Base-by-base conservation (phyloP, 768 basidiomycete species). In the Xerocomellus dryophilus region DNA sequence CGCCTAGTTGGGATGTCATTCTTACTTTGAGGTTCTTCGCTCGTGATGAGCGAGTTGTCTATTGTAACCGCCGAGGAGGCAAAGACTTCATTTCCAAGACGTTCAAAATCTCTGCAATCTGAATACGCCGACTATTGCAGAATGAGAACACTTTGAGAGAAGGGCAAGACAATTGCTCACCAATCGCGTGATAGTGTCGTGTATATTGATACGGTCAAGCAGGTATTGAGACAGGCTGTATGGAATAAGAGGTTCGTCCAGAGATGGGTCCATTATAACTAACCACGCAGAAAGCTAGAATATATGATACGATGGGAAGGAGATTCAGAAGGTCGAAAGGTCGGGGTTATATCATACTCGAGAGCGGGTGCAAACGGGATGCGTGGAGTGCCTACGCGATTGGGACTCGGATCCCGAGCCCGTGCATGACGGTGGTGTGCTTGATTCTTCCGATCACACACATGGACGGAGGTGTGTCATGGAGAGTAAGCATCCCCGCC, bases 81-180 rank as follows among this genome's bases (percentile, higher is more conserved):
- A 51, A 68, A 67, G 14, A 67, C 66, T 54, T 68, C 64, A 12
- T 53, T 57, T 29, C 49, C 66, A 36, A 68, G 60, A 18, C 62
- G 61, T 29, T 67, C 61, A 18, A 66, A 68, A 44, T 67, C 56
- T 48, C 59, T 59, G 38, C 66, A 63, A 29, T 68, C 66, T 5
- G 58, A 57, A 55, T 63, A 67, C 9, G 61, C 59, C 18, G 61
- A 51, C 66, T 67, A 15, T 51, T 7, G 9, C 46, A 23, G 25
- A 32, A 36, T 14, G 17, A 40, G 12, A 25, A 25, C 7, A 15
- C 29, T 38, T 27, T 5, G 15, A 34, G 17, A 25, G 4, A 38
- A 39, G 14, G 27, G 29, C 21, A 31, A 21, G 20, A 21, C 34
- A 21, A 25, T n/a, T 29, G 47, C 66, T 48, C 44, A 67, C 66